phyloP scores from a whole-genome alignment of 129 eudicot genomes.

The Lactuca sativa region DNA sequence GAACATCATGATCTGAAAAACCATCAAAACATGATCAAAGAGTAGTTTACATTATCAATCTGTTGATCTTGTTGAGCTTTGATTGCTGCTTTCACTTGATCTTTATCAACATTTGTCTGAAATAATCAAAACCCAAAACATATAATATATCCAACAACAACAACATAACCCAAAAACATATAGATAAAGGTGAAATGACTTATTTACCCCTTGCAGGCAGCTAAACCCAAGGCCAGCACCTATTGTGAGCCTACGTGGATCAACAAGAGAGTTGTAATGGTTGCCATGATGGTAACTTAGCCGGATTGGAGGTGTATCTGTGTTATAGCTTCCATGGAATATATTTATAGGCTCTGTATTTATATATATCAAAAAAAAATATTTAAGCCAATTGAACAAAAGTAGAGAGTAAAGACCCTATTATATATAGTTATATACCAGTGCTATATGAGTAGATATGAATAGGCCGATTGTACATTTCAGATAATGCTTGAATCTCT shows the following conservation, averaged over 20 bases:
- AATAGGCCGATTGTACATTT: conserved; percentile 98
- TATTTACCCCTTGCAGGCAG: conserved; percentile 85
- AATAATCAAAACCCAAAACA: conserved; percentile 6
- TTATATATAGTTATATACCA: conserved; percentile 40
- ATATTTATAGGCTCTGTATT: conserved; percentile 89
- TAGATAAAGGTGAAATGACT: not conserved
- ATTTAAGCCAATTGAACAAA: not conserved
- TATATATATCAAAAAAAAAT: not conserved
- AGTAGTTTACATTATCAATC: conserved; percentile 68
- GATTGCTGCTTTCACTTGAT: conserved; percentile 98
- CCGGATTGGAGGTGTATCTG: conserved; percentile 89
- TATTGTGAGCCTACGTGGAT: conserved; percentile 76
- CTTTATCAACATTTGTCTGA: conserved; percentile 79
- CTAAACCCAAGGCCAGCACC: conserved; percentile 99
- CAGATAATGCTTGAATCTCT: conserved; percentile 92
- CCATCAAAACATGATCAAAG: not conserved
- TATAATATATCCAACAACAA: not conserved
- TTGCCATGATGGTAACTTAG: conserved; percentile 95
- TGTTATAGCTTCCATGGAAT: conserved; percentile 85
- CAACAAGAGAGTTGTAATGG: conserved; percentile 97
- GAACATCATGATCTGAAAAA: not conserved
- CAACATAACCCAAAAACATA: conserved; percentile 11
- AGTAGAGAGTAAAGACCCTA: not conserved
- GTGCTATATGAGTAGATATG: conserved; percentile 95
- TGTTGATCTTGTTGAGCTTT: conserved; percentile 99